Evolutionary conservation across 352 stramenopile species (phyloP), one percentile per base, ranked within the genome.

Genomic region (Phytopythium boreale): DNA sequence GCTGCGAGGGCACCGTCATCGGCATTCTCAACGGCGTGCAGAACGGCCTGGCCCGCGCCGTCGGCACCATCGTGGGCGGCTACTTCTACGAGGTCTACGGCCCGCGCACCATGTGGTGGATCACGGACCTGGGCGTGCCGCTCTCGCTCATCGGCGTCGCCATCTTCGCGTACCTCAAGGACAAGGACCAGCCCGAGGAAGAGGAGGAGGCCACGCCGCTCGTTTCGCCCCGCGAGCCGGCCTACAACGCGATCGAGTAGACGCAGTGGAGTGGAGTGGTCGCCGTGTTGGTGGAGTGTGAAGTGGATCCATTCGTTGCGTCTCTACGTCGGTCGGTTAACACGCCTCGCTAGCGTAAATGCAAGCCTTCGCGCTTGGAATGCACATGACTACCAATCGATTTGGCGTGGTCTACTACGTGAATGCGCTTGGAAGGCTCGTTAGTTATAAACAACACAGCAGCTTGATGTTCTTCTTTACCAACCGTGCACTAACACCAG

Each of bases 71-170:
- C 26, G 72, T 92, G 17, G 83, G 86, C 17, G 86, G 86, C 46
- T 90, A 81, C 70, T 81, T 94, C 27, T 94, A 92, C 73, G 69
- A 94, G 56, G 60, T 80, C 69, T 90, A 84, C 60, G 82, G 78
- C 15, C 77, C 82, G 1, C 70, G 67, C 34, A 79, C 62, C 2
- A 90, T 94, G 82, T 94, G 86, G 84, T 60, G 86, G 22, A 67
- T 87, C 37, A 81, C 83, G 4, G 80, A 89, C 52, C 56, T 90
- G 8, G 82, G 82, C 22, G 86, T 92, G 50, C 86, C 86, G 1
- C 70, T 92, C 19, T 76, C 82, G 29, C 70, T 91, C 14, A 10
- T 87, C 3, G 79, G 76, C 17, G 60, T 94, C 8, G 67, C 63
- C 5, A 52, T 77, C 24, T 94, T 92, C 59, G 80, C 77, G n/a